These are phyloP conservation scores for Cynanchum wilfordii DNA, from an alignment of 257 asterid genomes.

Conservation along the genomic window DNA sequence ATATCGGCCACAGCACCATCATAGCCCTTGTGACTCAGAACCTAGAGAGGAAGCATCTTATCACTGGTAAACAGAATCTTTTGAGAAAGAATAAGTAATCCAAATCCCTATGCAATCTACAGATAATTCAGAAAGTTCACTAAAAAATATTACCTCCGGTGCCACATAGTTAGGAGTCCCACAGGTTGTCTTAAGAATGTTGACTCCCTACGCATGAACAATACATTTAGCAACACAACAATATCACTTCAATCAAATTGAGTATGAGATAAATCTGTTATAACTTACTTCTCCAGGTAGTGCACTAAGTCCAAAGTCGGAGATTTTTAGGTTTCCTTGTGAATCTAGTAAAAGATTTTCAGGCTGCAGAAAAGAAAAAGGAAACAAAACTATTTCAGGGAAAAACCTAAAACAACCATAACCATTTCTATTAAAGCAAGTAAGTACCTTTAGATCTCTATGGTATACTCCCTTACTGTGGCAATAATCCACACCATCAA, in stretches of 20 bases:
- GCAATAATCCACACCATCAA: constrained; percentile 96
- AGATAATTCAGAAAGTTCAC: constrained; percentile 12
- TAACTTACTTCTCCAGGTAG: constrained; percentile 70
- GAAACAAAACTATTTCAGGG: constrained; percentile 16
- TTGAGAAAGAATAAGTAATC: constrained; percentile 9
- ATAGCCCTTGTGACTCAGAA: constrained; percentile 95
- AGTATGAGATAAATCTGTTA: neutral
- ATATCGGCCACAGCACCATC: constrained; percentile 92
- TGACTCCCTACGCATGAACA: constrained; percentile 59
- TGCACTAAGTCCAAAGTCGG: constrained; percentile 99
- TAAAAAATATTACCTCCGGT: constrained; percentile 63
- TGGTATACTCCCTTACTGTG: constrained; percentile 94
- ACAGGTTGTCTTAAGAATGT: constrained; percentile 86
- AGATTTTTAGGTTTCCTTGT: constrained; percentile 87
- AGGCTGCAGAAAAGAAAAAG: constrained; percentile 57
- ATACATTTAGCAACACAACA: constrained; percentile 25
- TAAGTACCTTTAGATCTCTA: constrained; percentile 84
- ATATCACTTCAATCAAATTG: constrained; percentile 8
- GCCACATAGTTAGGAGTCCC: constrained; percentile 99
- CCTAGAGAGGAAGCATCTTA: constrained; percentile 32
- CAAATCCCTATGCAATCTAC: constrained; percentile 10
- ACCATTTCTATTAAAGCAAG: constrained; percentile 4
- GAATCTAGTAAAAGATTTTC: constrained; percentile 94
- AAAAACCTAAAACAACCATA: constrained; percentile 8
- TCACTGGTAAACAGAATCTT: constrained; percentile 4